A percentile compares a stretch with the other conserved stretches of the same genome.
Evolutionary conservation across 2,329 filamentous ascomycete genomes (phyloP).

Genomic region (Ophiocordyceps polyrhachis-furcata): DNA sequence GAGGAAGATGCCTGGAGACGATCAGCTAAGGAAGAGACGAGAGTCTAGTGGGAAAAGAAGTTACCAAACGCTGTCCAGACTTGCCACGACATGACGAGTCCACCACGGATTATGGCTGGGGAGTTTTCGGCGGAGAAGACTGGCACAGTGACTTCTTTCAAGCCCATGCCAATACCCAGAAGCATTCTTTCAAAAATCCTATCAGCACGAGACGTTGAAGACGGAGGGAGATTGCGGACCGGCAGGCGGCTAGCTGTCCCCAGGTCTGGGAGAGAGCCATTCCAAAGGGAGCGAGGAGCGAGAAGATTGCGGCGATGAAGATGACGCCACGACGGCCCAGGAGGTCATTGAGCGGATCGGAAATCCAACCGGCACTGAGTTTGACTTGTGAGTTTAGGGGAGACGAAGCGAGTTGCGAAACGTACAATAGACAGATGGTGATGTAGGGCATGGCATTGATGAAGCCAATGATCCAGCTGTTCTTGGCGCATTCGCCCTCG

Average conservation of each 20-base stretch:
- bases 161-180: constrained; percentile 42
- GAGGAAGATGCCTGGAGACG: constrained; percentile 36
- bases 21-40: background rate
- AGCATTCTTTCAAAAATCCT: constrained; percentile 15
- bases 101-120: constrained; percentile 32
- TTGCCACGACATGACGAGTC: constrained; percentile 36
- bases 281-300: constrained; percentile 40
- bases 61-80: constrained; percentile 32
- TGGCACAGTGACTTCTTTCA: constrained; percentile 28
- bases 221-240: constrained; percentile 16
- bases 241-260: constrained; percentile 35
- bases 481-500: constrained; percentile 20
- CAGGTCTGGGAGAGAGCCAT: constrained; percentile 39
- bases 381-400: too few relatives aligned
- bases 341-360: constrained; percentile 39
- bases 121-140: constrained; percentile 34
- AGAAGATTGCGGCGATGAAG: constrained; percentile 44
- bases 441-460: constrained; percentile 33
- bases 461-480: constrained; percentile 42
- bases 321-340: constrained; percentile 45
- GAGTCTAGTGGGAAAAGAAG: background rate
- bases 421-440: constrained; percentile 23
- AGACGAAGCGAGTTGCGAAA: background rate
- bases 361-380: constrained; percentile 36
- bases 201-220: background rate